Percentiles rank a stretch among this genome's conserved stretches.
These are phyloP conservation scores for Dissophora globulifera DNA, from an alignment of 192 early-diverging fungal genomes.

Conservation along the genomic window DNA sequence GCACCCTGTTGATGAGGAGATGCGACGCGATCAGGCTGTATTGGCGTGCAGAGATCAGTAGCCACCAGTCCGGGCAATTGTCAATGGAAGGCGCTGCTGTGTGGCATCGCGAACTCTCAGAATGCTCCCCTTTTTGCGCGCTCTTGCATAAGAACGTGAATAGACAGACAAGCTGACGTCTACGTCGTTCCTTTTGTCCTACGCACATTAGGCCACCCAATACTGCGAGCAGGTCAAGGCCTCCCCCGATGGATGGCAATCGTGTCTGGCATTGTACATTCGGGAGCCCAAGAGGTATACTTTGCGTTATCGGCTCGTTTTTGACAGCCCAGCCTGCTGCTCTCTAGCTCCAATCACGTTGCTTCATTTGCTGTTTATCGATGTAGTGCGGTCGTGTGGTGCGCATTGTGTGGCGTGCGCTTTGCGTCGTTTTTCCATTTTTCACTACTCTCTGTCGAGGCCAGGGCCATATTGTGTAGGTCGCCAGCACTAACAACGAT, in stretches of 20 bases:
- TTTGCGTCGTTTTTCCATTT: neutral
- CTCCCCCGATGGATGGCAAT: constrained; percentile 85
- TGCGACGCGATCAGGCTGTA: no score
- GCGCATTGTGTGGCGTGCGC: neutral
- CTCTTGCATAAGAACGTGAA: neutral
- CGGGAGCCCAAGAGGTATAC: constrained; percentile 75
- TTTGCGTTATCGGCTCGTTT: neutral
- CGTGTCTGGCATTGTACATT: constrained; percentile 84
- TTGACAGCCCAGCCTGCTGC: constrained; percentile 2
- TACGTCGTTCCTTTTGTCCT: neutral
- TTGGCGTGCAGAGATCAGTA: no score
- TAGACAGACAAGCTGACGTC: neutral
- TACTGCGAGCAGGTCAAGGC: constrained; percentile 86
- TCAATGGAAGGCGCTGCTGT: no score
- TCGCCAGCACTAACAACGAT: constrained; percentile 1
- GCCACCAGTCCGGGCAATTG: no score
- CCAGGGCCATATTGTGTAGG: neutral
- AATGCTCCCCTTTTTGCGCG: no score
- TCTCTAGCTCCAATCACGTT: constrained; percentile 35
- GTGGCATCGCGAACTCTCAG: no score
- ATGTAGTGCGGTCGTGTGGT: constrained; percentile 1
- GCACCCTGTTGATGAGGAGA: no score
- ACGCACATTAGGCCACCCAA: constrained; percentile 72
- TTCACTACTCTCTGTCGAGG: no score
- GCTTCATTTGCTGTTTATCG: constrained; percentile 20